phyloP scores from a whole-genome alignment of 2,329 filamentous ascomycete species.

The Hypoxylon sp. region DNA sequence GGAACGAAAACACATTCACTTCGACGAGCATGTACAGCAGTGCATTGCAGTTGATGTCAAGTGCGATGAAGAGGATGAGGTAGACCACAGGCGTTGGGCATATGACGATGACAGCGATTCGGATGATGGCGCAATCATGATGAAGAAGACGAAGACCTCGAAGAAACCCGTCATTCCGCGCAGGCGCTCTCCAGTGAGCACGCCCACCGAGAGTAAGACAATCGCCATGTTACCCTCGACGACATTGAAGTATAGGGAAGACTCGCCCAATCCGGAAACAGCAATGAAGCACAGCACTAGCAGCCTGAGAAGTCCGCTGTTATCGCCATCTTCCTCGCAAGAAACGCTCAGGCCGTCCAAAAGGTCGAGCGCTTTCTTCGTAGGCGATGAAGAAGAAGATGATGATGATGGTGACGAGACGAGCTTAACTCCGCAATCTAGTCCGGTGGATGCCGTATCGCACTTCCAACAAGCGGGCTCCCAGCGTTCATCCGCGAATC shows the following conservation, averaged over 20 bases:
- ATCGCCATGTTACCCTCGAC: constrained; percentile 91
- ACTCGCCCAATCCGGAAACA: constrained; percentile 75
- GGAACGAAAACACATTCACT: constrained; percentile 89
- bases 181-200: constrained; percentile 54
- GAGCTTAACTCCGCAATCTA: constrained; percentile 48
- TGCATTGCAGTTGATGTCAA: constrained; percentile 94
- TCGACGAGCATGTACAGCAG: constrained; percentile 95
- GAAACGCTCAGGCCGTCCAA: constrained; percentile 82
- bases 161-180: constrained; percentile 66
- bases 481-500: constrained; percentile 60
- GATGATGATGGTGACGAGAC: constrained; percentile 69
- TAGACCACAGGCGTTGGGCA: constrained; percentile 53
- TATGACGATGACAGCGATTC: constrained; percentile 72
- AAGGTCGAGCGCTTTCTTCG: constrained; percentile 72
- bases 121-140: constrained; percentile 83
- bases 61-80: constrained; percentile 77
- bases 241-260: constrained; percentile 84
- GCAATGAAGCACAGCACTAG: constrained; percentile 70
- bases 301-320: constrained; percentile 60
- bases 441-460: constrained; percentile 38
- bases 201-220: constrained; percentile 78
- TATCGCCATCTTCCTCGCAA: constrained; percentile 82
- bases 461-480: constrained; percentile 50
- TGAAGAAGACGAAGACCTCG: constrained; percentile 74
- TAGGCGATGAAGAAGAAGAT: constrained; percentile 69